phyloP scores from a whole-genome alignment of 78 protist species.

The Tieghemostelium lacteum region DNA sequence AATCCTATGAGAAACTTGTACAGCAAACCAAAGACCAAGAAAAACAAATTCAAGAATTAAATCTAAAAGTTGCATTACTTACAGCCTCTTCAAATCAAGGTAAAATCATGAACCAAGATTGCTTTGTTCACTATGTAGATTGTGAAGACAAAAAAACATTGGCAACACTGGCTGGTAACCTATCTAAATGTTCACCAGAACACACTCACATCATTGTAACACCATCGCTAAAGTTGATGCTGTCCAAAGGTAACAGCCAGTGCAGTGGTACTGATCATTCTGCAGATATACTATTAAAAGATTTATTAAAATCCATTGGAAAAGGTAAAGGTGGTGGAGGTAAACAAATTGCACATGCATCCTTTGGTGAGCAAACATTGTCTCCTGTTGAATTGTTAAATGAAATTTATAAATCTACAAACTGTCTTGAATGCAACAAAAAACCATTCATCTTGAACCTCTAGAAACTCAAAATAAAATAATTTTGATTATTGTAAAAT shows the following conservation, averaged over 20 bases:
- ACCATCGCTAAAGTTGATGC: background rate
- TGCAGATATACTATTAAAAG: slow-evolving; percentile 34
- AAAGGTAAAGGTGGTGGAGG: slow-evolving; percentile 71
- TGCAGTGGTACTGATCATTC: background rate
- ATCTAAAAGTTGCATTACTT: background rate
- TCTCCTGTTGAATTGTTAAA: too few species aligned
- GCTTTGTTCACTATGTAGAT: background rate
- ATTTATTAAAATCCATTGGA: background rate
- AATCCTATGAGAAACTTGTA: slow-evolving; percentile 14
- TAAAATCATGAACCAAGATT: background rate
- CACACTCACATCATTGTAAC: slow-evolving; percentile 2
- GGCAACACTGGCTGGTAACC: background rate
- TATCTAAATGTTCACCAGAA: background rate
- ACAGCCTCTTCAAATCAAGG: background rate
- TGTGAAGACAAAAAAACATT: slow-evolving; percentile 46
- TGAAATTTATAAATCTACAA: too few species aligned
- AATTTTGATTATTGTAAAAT: too few species aligned
- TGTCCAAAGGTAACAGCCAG: background rate
- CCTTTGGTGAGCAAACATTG: too few species aligned
- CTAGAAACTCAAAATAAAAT: too few species aligned
- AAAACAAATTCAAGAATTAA: slow-evolving; percentile 13
- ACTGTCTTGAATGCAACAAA: too few species aligned
- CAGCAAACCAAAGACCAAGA: background rate
- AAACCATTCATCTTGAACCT: too few species aligned
- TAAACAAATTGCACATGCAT: slow-evolving; percentile 64